Base-by-base conservation (phyloP, 225 moss, liverwort and hornwort species). In the Sphagnum contortum region DNA sequence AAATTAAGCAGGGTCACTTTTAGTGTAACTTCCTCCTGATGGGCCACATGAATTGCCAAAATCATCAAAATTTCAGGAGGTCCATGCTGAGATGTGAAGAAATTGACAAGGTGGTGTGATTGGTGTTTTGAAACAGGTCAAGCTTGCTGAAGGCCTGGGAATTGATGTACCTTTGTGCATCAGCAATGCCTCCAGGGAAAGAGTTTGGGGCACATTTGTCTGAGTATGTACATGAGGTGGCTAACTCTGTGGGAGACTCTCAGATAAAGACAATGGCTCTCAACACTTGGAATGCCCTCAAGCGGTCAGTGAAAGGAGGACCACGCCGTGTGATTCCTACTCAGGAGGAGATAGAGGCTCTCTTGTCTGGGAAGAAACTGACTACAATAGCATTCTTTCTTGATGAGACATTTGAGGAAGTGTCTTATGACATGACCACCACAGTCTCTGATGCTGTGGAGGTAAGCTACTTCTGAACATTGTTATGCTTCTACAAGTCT, bases 161-260 rank as follows among this genome's bases (percentile, higher is more conserved):
- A 55, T 73, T 86, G 50, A 86, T 86, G 85, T 81, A 86, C 62
- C 69, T 86, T 47, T 86, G 85, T 74, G 85, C 85, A 45, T 86
- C 85, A 60, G 85, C 81, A 52, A 86, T 86, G 85, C 85, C 85
- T 44, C 85, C 85, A 47, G 85, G 85, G 13, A 86, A 86, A 69
- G 85, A 81, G 66, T 72, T 86, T 59, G 81, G 85, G 55, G 78
- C 81, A 48, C 81, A 81, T 74, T 75, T 86, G 65, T 86, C 85
- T 55, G 85, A 86, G 72, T 86, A 86, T 66, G 85, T 86, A 5
- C 85, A 86, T 69, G 81, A 81, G 66, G 78, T 86, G 5, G 81
- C 81, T 4, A 79, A 79, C 62, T 63, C 79, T 4, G 12, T 13
- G 47, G 79, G 76, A 50, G 85, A 86, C 55, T 49, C 50, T 49